phyloP scores from a whole-genome alignment of 208 protist genomes.

The Leishmania turanica region DNA sequence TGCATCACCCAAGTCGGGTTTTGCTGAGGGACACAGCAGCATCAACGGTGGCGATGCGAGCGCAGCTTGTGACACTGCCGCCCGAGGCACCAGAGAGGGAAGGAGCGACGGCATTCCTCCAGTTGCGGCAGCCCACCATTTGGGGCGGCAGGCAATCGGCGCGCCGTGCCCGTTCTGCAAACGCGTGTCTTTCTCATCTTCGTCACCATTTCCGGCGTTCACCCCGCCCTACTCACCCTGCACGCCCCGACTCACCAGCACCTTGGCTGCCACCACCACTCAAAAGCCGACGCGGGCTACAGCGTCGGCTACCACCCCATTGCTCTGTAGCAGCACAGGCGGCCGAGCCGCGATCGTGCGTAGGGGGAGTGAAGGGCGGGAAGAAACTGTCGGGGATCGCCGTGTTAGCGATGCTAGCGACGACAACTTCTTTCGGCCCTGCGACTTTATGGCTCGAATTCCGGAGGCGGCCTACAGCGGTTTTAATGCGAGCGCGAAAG shows the following conservation, averaged over 20 bases:
- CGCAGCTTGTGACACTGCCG: no score
- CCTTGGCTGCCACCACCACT: neutral
- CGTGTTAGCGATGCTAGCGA: neutral
- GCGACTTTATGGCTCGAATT: constrained; percentile 29
- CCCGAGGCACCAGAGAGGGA: neutral
- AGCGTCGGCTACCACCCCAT: neutral
- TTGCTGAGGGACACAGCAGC: neutral
- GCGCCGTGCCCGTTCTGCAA: neutral
- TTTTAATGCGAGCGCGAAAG: neutral
- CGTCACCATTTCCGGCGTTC: neutral
- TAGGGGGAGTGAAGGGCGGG: neutral
- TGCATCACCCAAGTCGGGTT: neutral
- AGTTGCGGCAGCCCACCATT: neutral
- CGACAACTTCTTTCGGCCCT: constrained; percentile 4
- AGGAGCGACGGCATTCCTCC: neutral
- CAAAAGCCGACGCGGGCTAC: neutral
- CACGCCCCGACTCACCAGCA: neutral
- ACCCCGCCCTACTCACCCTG: neutral
- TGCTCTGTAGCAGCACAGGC: neutral
- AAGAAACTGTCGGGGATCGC: neutral
- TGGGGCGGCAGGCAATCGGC: neutral
- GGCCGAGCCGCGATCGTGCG: neutral
- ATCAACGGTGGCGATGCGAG: neutral
- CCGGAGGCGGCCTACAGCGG: neutral
- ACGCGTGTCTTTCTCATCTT: constrained; percentile 1